A percentile compares a stretch with the other conserved stretches of the same genome.
phyloP scores from a whole-genome alignment of 306 rosid species.

The Parietaria judaica region DNA sequence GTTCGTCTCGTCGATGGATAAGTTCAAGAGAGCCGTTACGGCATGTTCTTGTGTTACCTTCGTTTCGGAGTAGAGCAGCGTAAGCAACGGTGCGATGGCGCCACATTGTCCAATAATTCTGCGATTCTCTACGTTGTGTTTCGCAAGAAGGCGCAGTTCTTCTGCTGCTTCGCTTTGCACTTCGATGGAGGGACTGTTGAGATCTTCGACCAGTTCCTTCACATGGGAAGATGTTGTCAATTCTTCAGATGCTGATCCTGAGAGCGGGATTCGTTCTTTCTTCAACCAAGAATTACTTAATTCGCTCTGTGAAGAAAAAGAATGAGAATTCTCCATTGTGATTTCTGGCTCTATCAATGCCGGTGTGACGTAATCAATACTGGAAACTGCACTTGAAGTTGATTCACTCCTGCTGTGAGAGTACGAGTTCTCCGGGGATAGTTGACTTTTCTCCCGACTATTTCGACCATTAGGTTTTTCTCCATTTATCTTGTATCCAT shows the following conservation, averaged over 20 bases:
- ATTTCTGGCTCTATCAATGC: slow-evolving; percentile 51
- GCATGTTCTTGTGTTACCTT: slow-evolving; percentile 82
- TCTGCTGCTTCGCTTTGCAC: slow-evolving; percentile 69
- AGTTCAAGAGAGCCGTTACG: slow-evolving; percentile 82
- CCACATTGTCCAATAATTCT: slow-evolving; percentile 57
- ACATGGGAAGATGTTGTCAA: slow-evolving; percentile 47
- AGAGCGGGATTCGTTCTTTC: slow-evolving; percentile 29
- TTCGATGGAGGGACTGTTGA: slow-evolving; percentile 46
- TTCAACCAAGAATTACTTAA: slow-evolving; percentile 22
- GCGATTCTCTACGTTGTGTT: slow-evolving; percentile 74
- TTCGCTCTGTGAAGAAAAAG: slow-evolving; percentile 34
- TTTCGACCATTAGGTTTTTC: slow-evolving; percentile 34
- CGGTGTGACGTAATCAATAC: slow-evolving; percentile 50
- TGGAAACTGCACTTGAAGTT: slow-evolving; percentile 63
- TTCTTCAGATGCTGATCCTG: slow-evolving; percentile 33
- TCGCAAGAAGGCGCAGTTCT: slow-evolving; percentile 74
- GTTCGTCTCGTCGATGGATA: slow-evolving; percentile 66
- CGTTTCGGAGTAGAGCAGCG: slow-evolving; percentile 52
- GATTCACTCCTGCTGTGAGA: slow-evolving; percentile 71
- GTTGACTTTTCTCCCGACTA: slow-evolving; percentile 35
- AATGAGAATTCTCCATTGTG: slow-evolving; percentile 30
- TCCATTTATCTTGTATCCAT: slow-evolving; percentile 39
- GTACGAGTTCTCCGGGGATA: slow-evolving; percentile 52
- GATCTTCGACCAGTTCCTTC: slow-evolving; percentile 62
- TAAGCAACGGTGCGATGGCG: slow-evolving; percentile 53